Evolutionary conservation across 352 stramenopile genomes (phyloP).

Genomic region (Ophiocytium majus): DNA sequence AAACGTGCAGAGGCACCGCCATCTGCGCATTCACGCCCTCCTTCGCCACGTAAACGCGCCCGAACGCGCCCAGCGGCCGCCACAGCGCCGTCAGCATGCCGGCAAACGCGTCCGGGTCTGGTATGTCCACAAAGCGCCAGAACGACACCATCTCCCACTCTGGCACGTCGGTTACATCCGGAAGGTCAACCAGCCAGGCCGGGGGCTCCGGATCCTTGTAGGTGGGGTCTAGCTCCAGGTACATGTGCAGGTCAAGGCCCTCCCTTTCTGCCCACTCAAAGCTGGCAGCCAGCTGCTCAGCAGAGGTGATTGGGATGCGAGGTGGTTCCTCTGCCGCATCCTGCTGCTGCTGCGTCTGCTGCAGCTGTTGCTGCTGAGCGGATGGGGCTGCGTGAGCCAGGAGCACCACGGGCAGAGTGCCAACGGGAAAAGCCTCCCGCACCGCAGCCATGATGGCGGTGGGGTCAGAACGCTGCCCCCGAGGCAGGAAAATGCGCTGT

Average conservation of each 20-base stretch:
- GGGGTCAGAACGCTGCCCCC: neutral
- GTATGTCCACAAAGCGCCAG: conserved; percentile 54
- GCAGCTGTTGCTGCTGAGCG: neutral
- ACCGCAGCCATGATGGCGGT: conserved; percentile 7
- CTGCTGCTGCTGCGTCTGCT: too few species aligned
- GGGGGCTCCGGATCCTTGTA: conserved; percentile 40
- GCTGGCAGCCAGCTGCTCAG: neutral
- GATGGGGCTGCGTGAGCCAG: conserved; percentile 19
- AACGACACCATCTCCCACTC: conserved; percentile 57
- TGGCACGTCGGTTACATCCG: conserved; percentile 21
- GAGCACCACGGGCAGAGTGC: conserved; percentile 44
- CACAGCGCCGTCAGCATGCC: conserved; percentile 56
- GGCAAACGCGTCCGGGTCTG: conserved; percentile 40
- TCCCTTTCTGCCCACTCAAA: conserved; percentile 37
- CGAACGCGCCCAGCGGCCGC: conserved; percentile 62
- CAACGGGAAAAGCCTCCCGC: conserved; percentile 44
- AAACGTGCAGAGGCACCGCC: conserved; percentile 73
- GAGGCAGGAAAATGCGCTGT: conserved; percentile 40
- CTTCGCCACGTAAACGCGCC: conserved; percentile 81
- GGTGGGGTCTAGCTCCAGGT: conserved; percentile 47
- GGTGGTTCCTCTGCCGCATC: too few species aligned
- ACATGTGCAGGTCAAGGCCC: conserved; percentile 41
- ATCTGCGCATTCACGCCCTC: conserved; percentile 93
- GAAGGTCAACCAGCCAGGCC: conserved; percentile 46
- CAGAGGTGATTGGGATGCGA: too few species aligned